Evolutionary conservation across 1,139 yeast species (phyloP).

Genomic region (Maudiozyma humilis): DNA sequence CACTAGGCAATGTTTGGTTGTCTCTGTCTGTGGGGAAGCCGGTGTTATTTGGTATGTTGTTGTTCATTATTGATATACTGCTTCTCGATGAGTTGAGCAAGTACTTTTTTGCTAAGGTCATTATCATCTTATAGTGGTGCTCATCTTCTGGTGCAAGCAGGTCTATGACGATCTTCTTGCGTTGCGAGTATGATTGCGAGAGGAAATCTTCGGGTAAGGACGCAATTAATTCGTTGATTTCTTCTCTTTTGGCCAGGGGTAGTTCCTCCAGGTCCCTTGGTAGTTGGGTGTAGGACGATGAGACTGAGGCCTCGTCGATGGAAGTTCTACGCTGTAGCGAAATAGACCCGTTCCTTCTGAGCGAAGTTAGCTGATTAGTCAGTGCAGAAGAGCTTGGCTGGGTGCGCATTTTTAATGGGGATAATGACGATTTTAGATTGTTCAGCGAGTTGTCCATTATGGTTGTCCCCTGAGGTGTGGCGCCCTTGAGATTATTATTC

Average conservation of each 20-base stretch:
- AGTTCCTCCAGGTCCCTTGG: conserved; percentile 9
- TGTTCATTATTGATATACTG: conserved; percentile 16
- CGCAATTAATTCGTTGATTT: conserved; percentile 21
- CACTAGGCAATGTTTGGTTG: background rate
- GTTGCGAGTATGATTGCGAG: conserved; percentile 60
- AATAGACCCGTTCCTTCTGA: conserved; percentile 5
- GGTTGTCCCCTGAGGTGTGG: background rate
- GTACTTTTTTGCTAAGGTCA: conserved; percentile 29
- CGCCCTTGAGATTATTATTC: background rate
- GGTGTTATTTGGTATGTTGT: conserved; percentile 3
- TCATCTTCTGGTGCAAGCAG: conserved; percentile 42
- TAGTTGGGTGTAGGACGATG: conserved; percentile 10
- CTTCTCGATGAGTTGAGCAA: conserved; percentile 24
- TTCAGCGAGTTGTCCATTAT: conserved; percentile 1
- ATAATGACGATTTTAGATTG: background rate
- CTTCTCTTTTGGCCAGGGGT: conserved; percentile 18
- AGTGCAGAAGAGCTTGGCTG: conserved; percentile 3
- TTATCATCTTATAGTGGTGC: conserved; percentile 34
- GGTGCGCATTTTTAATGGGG: conserved; percentile 1
- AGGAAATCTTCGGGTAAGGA: conserved; percentile 54
- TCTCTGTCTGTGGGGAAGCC: too few relatives aligned
- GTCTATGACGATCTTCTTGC: conserved; percentile 50
- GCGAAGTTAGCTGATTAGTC: conserved; percentile 5
- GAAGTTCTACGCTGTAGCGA: conserved; percentile 12
- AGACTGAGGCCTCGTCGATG: conserved; percentile 16